Conservation (phyloP, 2,329 filamentous ascomycete species). For the Calonectria ilicicola region DNA sequence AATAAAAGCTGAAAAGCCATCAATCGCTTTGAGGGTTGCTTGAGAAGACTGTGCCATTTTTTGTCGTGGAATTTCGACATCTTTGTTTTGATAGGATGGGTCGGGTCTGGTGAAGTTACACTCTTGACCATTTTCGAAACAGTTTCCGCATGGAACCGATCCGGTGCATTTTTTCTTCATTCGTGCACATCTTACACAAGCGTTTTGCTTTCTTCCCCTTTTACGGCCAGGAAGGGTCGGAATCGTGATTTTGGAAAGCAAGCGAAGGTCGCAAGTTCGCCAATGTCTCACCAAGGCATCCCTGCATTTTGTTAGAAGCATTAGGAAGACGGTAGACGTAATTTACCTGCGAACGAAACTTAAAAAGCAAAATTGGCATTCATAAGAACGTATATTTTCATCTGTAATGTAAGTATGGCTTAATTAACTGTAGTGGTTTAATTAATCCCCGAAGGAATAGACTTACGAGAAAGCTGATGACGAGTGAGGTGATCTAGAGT, state of each 20-base stretch:
- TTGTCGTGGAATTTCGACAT: not conserved
- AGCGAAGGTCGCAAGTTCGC: not conserved
- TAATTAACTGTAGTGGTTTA: not conserved
- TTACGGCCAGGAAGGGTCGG: not conserved
- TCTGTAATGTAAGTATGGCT: not conserved
- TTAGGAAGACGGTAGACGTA: not conserved
- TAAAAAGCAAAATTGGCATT: not conserved
- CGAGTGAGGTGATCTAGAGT: not conserved
- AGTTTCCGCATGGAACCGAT: not conserved
- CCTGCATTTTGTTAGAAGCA: not conserved
- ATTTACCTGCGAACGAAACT: not conserved
- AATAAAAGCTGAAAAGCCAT: not conserved
- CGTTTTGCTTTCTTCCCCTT: not conserved
- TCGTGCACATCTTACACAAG: not conserved
- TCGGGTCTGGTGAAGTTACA: not conserved
- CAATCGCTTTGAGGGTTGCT: too few species aligned
- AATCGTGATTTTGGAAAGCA: not conserved
- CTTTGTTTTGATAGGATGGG: not conserved
- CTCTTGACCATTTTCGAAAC: not conserved
- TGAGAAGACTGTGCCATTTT: too few species aligned
- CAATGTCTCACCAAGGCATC: not conserved
- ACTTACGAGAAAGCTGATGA: not conserved
- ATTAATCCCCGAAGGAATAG: not conserved
- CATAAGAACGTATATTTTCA: not conserved
- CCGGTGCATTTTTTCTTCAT: not conserved